Evolutionary conservation across 139 green algal species (phyloP), one percentile per base, ranked within the genome.

Genomic region (Closterium sp.): DNA sequence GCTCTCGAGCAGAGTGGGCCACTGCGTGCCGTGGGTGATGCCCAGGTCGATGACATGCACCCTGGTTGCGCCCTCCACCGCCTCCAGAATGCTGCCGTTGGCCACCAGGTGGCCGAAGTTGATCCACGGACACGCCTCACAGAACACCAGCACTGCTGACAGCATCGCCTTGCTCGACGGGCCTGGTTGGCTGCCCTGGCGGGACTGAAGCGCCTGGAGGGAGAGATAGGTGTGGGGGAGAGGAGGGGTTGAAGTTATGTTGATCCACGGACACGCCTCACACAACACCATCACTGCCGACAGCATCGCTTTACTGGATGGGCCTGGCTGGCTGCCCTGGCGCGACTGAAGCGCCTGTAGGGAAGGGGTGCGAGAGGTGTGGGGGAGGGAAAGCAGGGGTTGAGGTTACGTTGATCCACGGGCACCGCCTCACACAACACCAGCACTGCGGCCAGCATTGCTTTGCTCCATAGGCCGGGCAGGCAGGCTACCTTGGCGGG

Each of bases 11-110:
- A 92, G 31, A 19, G 89, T 92, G n/a, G 89, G 89, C 89, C 89
- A 92, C 85, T 92, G 89, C 31, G 89, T 92, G 84, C 89, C 89
- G 31, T 90, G 70, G 4, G 89, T 92, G 85, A 92, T 92, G 84
- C 89, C 89, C 90, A 92, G 90, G 85, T 92, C 89, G 85, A 92
- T 89, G 9, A 92, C 85, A 24, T 92, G 89, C 84, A 92, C 89
- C 9, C 31, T 17, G 32, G 4, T 32, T 2, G 86, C 89, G 5
- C 29, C 70, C 34, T 91, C 89, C 32, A 92, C 32, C 19, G 70
- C 89, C 31, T 92, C 89, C 70, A 92, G 85, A 21, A 92, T 92
- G 28, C 73, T 28, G 85, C 70, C 70, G 31, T 92, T 92, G 19
- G 70, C 70, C 28, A 42, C 89, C 21, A 84, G 22, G 45, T 92